Conservation (phyloP, 2,329 filamentous ascomycete species). For the Phyllachora maydis region DNA sequence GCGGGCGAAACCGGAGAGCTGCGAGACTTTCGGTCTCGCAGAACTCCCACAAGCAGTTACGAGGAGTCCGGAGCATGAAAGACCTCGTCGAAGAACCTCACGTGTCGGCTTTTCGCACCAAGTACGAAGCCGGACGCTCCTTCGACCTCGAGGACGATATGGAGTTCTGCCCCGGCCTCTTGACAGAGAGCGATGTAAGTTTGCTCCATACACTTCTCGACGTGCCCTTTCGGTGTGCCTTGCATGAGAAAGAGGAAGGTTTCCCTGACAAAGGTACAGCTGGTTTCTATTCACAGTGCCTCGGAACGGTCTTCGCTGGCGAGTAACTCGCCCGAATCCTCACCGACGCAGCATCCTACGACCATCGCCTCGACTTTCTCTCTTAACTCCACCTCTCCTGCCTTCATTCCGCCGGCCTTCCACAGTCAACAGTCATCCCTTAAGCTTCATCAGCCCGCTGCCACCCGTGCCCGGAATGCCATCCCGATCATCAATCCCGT, state of each 20-base stretch:
- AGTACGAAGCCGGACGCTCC: constrained; percentile 79
- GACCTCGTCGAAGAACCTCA: constrained; percentile 63
- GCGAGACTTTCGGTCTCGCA: constrained; percentile 64
- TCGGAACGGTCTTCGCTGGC: constrained; percentile 84
- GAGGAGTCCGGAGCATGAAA: constrained; percentile 68
- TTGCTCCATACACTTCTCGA: no score
- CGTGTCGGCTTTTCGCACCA: constrained; percentile 58
- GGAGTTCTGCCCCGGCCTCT: constrained; percentile 80
- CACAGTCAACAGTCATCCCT: constrained; percentile 44
- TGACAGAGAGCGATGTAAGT: constrained; percentile 87
- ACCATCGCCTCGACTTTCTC: constrained; percentile 63
- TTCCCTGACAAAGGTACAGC: constrained; percentile 25
- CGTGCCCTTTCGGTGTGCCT: constrained; percentile 1
- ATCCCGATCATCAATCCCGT: constrained; percentile 96
- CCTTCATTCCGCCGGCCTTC: constrained; percentile 43
- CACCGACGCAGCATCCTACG: constrained; percentile 73
- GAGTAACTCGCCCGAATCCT: constrained; percentile 82
- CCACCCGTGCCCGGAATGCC: constrained; percentile 77
- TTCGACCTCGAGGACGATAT: constrained; percentile 94
- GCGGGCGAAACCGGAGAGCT: constrained; percentile 66
- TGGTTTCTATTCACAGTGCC: constrained; percentile 78
- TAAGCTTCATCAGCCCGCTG: constrained; percentile 80
- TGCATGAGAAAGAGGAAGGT: not conserved
- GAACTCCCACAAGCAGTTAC: constrained; percentile 71
- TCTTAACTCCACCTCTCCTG: constrained; percentile 43